Base-by-base conservation (phyloP, 148 eudicot genomes). In the Vaccinium myrtillus region DNA sequence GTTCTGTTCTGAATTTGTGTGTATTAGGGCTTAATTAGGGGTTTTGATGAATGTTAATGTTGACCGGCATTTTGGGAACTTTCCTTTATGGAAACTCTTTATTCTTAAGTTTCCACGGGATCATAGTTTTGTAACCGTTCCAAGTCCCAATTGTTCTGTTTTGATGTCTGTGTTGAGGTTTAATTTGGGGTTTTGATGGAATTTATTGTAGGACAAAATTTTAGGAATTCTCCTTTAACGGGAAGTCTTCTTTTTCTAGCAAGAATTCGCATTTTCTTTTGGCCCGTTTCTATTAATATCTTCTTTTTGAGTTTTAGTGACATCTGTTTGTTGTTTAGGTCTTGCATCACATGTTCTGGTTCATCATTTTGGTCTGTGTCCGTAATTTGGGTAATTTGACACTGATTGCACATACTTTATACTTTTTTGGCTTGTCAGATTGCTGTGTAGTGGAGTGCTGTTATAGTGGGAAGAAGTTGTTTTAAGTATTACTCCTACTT, bases 311-410 rank as follows among this genome's bases (percentile, higher is more conserved):
- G 23, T 21, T 59, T 59, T 7, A 6, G 6, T 59, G n/a, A 59
- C 6, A 18, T 21, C 10, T 21, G 55, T 59, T 59, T 59, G 8
- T 18, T 21, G 23, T 21, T 21, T 21, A 19, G 23, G 67, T 59
- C 23, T 59, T 18, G 25, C n/a, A 59, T 59, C 23, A 69, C 32
- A 51, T 80, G 75, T 73, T 82, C 23, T 55, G 39, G 77, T 74
- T 80, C 86, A 81, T 89, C 88, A 77, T 75, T 58, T 79, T 0
- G n/a, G n/a, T 83, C 73, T 32, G 36, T 21, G 75, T 48, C 73
- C 4, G 63, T 32, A 61, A 50, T 53, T 53, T 43, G 50, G 16
- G 32, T 67, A 25, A 75, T 39, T 82, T 82, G 84, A 53, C 83
- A 67, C 59, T 69, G 77, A 14, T 75, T 50, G 63, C 79, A 46